phyloP scores from a whole-genome alignment of 768 basidiomycete genomes.

The Boletus edulis region DNA sequence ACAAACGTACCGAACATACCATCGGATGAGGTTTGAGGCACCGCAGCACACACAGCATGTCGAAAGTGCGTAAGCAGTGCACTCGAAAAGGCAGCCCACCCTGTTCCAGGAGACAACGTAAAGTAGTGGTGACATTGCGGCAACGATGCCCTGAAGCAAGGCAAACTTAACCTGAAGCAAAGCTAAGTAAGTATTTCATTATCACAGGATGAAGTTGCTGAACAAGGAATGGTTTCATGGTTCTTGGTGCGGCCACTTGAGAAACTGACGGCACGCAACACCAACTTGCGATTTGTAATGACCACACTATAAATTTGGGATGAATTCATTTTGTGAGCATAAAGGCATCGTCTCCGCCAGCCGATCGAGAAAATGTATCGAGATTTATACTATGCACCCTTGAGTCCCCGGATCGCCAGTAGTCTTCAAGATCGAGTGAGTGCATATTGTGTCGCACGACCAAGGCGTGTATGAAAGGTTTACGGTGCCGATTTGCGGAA shows the following conservation, averaged over 20 bases:
- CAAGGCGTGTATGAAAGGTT: constrained; percentile 9
- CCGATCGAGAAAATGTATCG: constrained; percentile 20
- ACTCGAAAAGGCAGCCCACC: constrained; percentile 5
- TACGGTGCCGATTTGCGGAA: constrained; percentile 16
- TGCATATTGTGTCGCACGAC: constrained; percentile 2
- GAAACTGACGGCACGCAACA: constrained; percentile 1
- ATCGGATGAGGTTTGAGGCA: constrained; percentile 13
- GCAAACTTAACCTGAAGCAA: constrained; percentile 1
- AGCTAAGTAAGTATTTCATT: constrained; percentile 10
- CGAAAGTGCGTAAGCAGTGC: constrained; percentile 12
- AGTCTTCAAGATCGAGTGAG: constrained; percentile 6
- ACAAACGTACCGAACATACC: not conserved
- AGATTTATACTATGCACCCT: constrained; percentile 17
- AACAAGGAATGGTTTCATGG: not conserved
- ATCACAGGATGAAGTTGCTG: constrained; percentile 10
- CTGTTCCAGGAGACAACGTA: constrained; percentile 9
- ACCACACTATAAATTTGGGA: constrained; percentile 1
- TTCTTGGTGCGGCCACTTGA: not conserved
- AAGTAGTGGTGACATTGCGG: constrained; percentile 11
- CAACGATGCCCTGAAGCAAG: not conserved
- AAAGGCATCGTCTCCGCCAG: constrained; percentile 5
- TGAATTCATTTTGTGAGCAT: constrained; percentile 19
- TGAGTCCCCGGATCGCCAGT: constrained; percentile 12
- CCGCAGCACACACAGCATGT: constrained; percentile 8
- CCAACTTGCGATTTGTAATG: constrained; percentile 2